Evolutionary conservation across 2,329 filamentous ascomycete genomes (phyloP).

Genomic region (Fusarium palustre): DNA sequence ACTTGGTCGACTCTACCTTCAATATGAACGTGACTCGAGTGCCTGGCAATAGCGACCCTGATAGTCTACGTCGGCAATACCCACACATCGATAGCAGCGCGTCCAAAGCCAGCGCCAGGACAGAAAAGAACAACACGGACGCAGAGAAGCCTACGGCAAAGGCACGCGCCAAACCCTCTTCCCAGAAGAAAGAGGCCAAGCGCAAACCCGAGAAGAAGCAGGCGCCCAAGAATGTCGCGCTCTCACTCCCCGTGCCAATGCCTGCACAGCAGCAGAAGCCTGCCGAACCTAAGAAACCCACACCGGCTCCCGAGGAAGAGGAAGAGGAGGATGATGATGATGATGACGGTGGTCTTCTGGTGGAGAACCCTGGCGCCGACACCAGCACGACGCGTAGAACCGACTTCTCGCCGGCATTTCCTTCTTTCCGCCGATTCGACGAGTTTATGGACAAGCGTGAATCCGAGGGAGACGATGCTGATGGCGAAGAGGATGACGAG

Average conservation of each 20-base stretch:
- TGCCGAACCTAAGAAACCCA: slow-evolving; percentile 47
- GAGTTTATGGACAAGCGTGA: slow-evolving; percentile 63
- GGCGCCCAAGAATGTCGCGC: slow-evolving; percentile 49
- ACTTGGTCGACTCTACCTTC: slow-evolving; percentile 83
- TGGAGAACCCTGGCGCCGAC: slow-evolving; percentile 70
- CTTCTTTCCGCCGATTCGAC: slow-evolving; percentile 62
- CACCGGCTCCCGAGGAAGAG: slow-evolving; percentile 58
- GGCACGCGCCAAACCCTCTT: slow-evolving; percentile 40
- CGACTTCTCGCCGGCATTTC: slow-evolving; percentile 64
- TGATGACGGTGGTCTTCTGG: slow-evolving; percentile 67
- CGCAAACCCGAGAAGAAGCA: slow-evolving; percentile 53
- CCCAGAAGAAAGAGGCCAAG: slow-evolving; percentile 49
- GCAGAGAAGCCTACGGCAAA: slow-evolving; percentile 45
- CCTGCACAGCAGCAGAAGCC: slow-evolving; percentile 35
- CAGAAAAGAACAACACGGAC: slow-evolving; percentile 18
- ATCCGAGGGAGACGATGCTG: slow-evolving; percentile 60
- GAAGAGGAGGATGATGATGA: slow-evolving; percentile 68
- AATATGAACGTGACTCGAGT: slow-evolving; percentile 85
- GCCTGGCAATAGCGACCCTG: slow-evolving; percentile 72
- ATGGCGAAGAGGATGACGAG: slow-evolving; percentile 62
- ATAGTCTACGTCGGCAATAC: slow-evolving; percentile 73
- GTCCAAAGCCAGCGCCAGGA: slow-evolving; percentile 29
- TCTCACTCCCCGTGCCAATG: slow-evolving; percentile 53
- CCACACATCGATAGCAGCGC: slow-evolving; percentile 67
- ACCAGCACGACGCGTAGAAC: slow-evolving; percentile 50